Evolutionary conservation across 2,329 filamentous ascomycete genomes (phyloP), one percentile per base, ranked within the genome.

Genomic region (Elsinoe australis): DNA sequence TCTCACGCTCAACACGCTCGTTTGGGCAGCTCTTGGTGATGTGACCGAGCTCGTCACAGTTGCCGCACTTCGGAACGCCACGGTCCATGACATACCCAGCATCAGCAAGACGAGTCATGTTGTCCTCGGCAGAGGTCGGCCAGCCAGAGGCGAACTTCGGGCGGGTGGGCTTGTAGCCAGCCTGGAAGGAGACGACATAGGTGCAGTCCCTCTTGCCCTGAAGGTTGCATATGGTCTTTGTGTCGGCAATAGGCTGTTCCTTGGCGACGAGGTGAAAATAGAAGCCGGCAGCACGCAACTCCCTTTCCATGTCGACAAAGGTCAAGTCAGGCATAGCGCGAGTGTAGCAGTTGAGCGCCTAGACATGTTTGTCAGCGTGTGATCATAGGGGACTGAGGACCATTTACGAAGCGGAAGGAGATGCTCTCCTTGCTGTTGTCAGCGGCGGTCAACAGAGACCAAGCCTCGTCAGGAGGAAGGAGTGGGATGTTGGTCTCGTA

Each of bases 201-300:
- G 71, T 69, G 59, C 72, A 70, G 50, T 71, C 68, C 14, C 67
- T 55, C 46, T 83, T 77, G 4, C 83, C 83, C 58, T 86, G 81
- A 1, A 85, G 67, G 54, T 86, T 81, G 77, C 86, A 83, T 64
- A 83, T 82, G 52, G 79, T 84, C 55, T 80, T 74, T 4, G 79
- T 78, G 1, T 66, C 59, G 0, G 71, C 60, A 22, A 83, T 62
- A 4, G 71, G 61, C 26, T 74, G 65, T 54, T 76, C 74, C 67
- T 84, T 59, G 4, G 78, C 78, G 54, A 86, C 82, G 47, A 87
- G 65, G 64, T 73, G 82, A 10, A 83, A 64, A 2, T 64, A 64
- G 51, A 83, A 70, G 0, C 67, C 60, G 33, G 76, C 67, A 1
- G 63, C 56, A 5, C 82, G 77, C 59, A 87, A 74, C 1, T 71